A percentile compares a stretch with the other conserved stretches of the same genome.
Conservation (phyloP, 345 rosid genomes). For the Geranium brycei region DNA sequence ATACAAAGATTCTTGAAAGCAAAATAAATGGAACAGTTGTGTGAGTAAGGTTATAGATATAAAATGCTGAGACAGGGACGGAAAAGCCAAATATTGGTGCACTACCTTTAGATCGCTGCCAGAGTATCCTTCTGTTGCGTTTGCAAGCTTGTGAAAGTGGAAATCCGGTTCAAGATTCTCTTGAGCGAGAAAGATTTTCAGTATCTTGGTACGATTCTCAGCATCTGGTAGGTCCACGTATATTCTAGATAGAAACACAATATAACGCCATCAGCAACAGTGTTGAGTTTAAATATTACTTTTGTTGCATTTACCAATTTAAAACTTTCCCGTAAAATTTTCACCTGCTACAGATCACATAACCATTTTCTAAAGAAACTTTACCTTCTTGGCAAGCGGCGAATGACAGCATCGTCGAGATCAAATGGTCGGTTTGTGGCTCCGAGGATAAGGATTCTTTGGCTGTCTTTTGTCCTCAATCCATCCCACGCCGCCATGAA, state of each 20-base stretch:
- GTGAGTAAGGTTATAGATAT: neutral
- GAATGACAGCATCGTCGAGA: constrained; percentile 94
- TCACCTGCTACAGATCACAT: constrained; percentile 4
- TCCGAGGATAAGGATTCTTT: constrained; percentile 82
- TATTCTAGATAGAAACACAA: constrained; percentile 28
- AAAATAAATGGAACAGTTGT: neutral
- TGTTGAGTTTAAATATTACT: neutral
- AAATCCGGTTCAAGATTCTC: constrained; percentile 68
- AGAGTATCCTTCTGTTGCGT: constrained; percentile 79
- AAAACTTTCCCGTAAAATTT: neutral
- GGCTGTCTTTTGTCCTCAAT: constrained; percentile 62
- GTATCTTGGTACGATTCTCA: constrained; percentile 67
- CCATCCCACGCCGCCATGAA: constrained; percentile 98
- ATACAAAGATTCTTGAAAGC: constrained; percentile 61
- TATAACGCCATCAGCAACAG: constrained; percentile 1
- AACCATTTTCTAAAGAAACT: neutral
- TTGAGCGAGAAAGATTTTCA: constrained; percentile 62
- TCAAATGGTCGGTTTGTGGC: constrained; percentile 95
- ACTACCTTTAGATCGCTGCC: constrained; percentile 86
- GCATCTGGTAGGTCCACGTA: constrained; percentile 87
- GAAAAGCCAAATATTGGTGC: neutral
- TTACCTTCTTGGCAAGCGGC: constrained; percentile 78
- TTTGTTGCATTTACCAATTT: neutral
- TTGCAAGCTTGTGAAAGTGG: constrained; percentile 60
- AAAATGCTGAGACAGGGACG: neutral